These are phyloP conservation scores for Trypanosoma theileri DNA, from an alignment of 208 protist genomes.

Conservation along the genomic window DNA sequence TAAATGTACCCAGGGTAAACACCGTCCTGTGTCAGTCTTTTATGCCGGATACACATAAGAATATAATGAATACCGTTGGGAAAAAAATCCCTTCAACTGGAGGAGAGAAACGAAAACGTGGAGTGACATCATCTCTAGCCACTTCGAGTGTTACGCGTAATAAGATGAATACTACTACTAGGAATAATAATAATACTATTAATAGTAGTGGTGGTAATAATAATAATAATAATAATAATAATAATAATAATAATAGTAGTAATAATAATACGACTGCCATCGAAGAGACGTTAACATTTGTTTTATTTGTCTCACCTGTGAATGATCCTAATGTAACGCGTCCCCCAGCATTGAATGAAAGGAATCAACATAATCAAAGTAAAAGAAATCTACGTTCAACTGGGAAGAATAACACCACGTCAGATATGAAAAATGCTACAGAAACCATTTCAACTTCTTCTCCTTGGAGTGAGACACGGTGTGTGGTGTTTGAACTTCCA, in stretches of 20 bases:
- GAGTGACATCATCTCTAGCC: conserved; percentile 10
- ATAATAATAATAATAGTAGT: not conserved
- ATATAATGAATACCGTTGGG: not conserved
- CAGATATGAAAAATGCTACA: conserved; percentile 2
- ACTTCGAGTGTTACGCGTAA: not conserved
- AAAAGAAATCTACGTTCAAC: conserved; percentile 15
- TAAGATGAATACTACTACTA: not conserved
- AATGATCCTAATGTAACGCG: conserved; percentile 42
- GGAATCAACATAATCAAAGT: not conserved
- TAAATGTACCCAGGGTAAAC: conserved; percentile 74
- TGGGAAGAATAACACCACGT: not conserved
- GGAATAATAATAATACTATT: not conserved
- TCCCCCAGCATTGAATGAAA: conserved; percentile 29
- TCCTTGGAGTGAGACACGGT: conserved; percentile 22
- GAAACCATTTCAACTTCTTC: not conserved
- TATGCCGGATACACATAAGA: conserved; percentile 10
- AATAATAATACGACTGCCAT: not conserved
- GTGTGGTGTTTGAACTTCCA: conserved; percentile 36
- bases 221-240: not conserved
- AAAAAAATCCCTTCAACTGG: not conserved
- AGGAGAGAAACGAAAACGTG: conserved; percentile 10
- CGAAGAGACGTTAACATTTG: conserved; percentile 31
- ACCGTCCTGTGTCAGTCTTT: conserved; percentile 61
- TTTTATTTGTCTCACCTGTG: conserved; percentile 61
- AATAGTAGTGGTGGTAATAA: not conserved